These are phyloP conservation scores for Lagerstroemia speciosa DNA, from an alignment of 345 rosid species.

Conservation along the genomic window DNA sequence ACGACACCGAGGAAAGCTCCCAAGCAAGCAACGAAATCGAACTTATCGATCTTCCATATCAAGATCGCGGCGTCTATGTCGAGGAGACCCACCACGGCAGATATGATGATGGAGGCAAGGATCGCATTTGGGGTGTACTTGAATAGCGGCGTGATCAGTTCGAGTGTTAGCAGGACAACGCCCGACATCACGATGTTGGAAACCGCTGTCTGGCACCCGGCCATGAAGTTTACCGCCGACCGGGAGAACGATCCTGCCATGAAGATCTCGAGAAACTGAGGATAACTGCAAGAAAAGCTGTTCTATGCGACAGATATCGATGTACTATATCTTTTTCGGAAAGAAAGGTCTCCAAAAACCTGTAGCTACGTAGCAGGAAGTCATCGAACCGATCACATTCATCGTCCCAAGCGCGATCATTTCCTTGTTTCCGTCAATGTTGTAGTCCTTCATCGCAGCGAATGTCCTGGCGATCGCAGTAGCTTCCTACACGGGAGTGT, in stretches of 20 bases:
- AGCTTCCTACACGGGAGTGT: conserved; percentile 24
- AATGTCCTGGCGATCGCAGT: conserved; percentile 37
- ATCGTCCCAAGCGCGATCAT: conserved; percentile 39
- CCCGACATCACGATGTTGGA: conserved; percentile 74
- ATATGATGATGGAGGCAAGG: conserved; percentile 58
- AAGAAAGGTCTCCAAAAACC: too few relatives aligned
- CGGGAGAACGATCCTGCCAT: conserved; percentile 69
- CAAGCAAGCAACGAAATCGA: conserved; percentile 62
- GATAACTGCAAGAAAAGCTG: too few relatives aligned
- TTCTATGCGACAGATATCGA: too few relatives aligned
- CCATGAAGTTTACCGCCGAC: conserved; percentile 75
- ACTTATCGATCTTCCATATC: conserved; percentile 73
- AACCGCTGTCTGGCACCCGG: conserved; percentile 70
- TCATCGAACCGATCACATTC: conserved; percentile 34
- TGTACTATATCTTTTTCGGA: too few relatives aligned
- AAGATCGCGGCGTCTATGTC: conserved; percentile 39
- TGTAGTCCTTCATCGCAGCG: conserved; percentile 34
- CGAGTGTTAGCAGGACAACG: conserved; percentile 50
- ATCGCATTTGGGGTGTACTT: conserved; percentile 66
- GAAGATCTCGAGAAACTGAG: neutral
- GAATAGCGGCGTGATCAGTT: conserved; percentile 56
- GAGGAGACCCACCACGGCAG: conserved; percentile 53
- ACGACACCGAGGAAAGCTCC: conserved; percentile 82
- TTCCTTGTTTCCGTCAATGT: conserved; percentile 41
- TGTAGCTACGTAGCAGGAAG: conserved; percentile 35